These are phyloP conservation scores for Sporothrix dimorphospora DNA, from an alignment of 2,329 filamentous ascomycete genomes.

Conservation along the genomic window DNA sequence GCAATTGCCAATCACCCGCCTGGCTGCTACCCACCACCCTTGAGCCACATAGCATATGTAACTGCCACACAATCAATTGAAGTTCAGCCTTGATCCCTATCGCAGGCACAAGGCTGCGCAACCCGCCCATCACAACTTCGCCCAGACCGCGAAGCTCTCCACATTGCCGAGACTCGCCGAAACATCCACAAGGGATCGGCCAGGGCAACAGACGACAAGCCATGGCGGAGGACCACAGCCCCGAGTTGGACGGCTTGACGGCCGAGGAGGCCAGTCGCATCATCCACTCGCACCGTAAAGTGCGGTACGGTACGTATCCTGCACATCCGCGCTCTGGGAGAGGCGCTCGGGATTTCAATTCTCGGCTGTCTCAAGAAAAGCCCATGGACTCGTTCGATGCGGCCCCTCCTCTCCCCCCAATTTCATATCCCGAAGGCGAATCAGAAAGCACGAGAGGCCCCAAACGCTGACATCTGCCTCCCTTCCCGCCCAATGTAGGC, in stretches of 20 bases:
- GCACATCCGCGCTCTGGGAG: not conserved
- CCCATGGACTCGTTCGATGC: not conserved
- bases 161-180: slow-evolving; percentile 33
- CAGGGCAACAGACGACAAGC: slow-evolving; percentile 26
- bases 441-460: not conserved
- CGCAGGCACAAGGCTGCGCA: not conserved
- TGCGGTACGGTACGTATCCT: slow-evolving; percentile 65
- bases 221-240: slow-evolving; percentile 52
- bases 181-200: not conserved
- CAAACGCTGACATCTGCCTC: not conserved
- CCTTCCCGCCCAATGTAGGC: slow-evolving; percentile 45
- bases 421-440: slow-evolving; percentile 24
- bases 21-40: not conserved
- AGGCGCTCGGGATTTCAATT: not conserved
- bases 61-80: not conserved
- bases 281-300: slow-evolving; percentile 70
- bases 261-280: slow-evolving; percentile 69
- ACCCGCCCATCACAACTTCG: not conserved
- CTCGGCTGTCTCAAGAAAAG: not conserved
- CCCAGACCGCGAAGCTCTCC: slow-evolving; percentile 24
- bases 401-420: not conserved
- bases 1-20: slow-evolving; percentile 5
- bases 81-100: not conserved
- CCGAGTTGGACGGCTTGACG: slow-evolving; percentile 60
- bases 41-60: not conserved